Conservation (phyloP, 2,329 filamentous ascomycete genomes). For the Fusarium pilosicola region DNA sequence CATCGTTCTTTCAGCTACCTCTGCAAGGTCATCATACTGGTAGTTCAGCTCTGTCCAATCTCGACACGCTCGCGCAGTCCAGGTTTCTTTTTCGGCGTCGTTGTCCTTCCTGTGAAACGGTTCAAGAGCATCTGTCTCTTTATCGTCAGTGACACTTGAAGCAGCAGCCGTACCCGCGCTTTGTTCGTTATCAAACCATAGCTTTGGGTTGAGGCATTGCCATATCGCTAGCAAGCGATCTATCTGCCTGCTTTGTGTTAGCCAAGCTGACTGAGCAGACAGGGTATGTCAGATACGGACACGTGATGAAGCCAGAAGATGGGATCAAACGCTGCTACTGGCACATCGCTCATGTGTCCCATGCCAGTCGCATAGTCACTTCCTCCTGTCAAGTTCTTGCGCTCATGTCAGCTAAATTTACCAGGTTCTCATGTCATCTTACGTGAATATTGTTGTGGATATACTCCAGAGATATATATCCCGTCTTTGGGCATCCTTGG, state of each 20-base stretch:
- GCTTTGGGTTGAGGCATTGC: neutral
- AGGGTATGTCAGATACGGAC: neutral
- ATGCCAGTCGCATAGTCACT: neutral
- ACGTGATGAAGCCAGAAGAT: conserved; percentile 15
- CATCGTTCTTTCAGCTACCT: neutral
- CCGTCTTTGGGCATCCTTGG: neutral
- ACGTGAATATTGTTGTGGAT: conserved; percentile 13
- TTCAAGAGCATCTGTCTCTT: neutral
- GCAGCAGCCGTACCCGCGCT: accelerated
- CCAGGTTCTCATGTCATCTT: accelerated
- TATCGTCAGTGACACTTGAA: neutral
- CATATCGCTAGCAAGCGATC: neutral
- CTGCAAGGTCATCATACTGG: neutral
- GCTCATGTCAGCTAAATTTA: accelerated
- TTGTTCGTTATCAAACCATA: neutral
- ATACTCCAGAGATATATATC: conserved; percentile 6
- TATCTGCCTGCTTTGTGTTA: neutral
- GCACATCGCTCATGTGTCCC: neutral
- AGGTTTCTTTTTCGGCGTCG: neutral
- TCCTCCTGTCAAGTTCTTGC: neutral
- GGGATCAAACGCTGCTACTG: neutral
- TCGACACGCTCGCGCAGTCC: neutral
- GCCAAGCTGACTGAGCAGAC: too few relatives aligned
- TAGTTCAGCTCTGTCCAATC: neutral
- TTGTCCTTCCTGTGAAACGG: neutral